Conservation (phyloP, 2,329 filamentous ascomycete species). For the Monilinia fructicola region DNA sequence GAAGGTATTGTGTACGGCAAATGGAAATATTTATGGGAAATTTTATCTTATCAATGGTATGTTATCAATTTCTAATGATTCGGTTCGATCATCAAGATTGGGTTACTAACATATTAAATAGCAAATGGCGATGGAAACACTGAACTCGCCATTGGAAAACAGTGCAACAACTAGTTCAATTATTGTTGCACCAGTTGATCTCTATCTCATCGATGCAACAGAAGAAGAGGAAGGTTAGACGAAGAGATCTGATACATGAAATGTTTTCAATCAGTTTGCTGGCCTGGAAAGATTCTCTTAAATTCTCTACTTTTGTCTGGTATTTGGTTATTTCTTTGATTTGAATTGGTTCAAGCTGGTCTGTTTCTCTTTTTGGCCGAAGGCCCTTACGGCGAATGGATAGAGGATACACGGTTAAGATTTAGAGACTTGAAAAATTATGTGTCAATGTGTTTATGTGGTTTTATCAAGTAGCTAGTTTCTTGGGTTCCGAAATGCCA, state of each 20-base stretch:
- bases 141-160: constrained; percentile 17
- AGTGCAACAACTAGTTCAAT: background rate
- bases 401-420: background rate
- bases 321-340: background rate
- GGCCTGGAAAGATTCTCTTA: background rate
- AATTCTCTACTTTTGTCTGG: background rate
- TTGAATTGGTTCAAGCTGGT: background rate
- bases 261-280: background rate
- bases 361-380: background rate
- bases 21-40: constrained; percentile 3
- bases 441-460: background rate
- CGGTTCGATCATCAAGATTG: too few relatives aligned
- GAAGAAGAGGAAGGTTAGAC: background rate
- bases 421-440: background rate
- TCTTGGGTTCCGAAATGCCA: background rate
- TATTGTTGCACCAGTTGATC: constrained; percentile 1
- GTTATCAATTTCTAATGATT: background rate
- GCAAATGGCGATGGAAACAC: constrained; percentile 11
- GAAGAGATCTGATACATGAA: background rate
- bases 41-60: constrained; percentile 17
- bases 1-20: constrained; percentile 3
- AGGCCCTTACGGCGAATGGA: background rate
- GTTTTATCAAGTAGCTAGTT: background rate
- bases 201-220: background rate
- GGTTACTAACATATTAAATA: background rate